phyloP scores from a whole-genome alignment of 805 yeast genomes.

The Sungouiozyma ichnusensis region DNA sequence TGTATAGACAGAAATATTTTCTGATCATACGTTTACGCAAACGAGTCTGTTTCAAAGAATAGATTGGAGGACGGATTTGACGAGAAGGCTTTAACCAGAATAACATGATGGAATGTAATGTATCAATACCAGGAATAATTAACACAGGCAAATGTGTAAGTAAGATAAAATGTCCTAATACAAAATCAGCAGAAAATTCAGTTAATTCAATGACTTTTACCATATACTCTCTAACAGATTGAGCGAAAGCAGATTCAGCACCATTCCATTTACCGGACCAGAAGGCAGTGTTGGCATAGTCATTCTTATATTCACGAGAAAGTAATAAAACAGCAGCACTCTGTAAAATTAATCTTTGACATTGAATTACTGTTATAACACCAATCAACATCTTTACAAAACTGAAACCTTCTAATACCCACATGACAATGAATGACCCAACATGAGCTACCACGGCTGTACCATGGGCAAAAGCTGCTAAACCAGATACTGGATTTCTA shows the following conservation, averaged over 20 bases:
- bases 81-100: slow-evolving; percentile 97
- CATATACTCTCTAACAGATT: slow-evolving; percentile 87
- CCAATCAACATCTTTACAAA: slow-evolving; percentile 84
- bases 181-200: slow-evolving; percentile 92
- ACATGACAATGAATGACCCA: slow-evolving; percentile 83
- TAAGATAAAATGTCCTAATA: slow-evolving; percentile 80
- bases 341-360: slow-evolving; percentile 82
- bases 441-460: slow-evolving; percentile 80
- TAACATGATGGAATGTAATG: slow-evolving; percentile 95
- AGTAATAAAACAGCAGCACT: slow-evolving; percentile 63
- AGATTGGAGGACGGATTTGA: slow-evolving; percentile 95
- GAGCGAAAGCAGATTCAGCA: slow-evolving; percentile 83
- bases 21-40: slow-evolving; percentile 94
- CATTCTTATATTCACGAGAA: slow-evolving; percentile 93
- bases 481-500: slow-evolving; percentile 91
- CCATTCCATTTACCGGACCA: slow-evolving; percentile 99
- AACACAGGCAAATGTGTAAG: slow-evolving; percentile 84
- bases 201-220: slow-evolving; percentile 91
- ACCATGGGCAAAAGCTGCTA: slow-evolving; percentile 95
- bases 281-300: slow-evolving; percentile 92
- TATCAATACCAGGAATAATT: slow-evolving; percentile 78
- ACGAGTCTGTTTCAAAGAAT: slow-evolving; percentile 89
- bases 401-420: slow-evolving; percentile 91
- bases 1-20: slow-evolving; percentile 78
- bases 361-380: slow-evolving; percentile 66